Conservation (phyloP, 805 yeast species). For the Lipomyces oligophaga region DNA sequence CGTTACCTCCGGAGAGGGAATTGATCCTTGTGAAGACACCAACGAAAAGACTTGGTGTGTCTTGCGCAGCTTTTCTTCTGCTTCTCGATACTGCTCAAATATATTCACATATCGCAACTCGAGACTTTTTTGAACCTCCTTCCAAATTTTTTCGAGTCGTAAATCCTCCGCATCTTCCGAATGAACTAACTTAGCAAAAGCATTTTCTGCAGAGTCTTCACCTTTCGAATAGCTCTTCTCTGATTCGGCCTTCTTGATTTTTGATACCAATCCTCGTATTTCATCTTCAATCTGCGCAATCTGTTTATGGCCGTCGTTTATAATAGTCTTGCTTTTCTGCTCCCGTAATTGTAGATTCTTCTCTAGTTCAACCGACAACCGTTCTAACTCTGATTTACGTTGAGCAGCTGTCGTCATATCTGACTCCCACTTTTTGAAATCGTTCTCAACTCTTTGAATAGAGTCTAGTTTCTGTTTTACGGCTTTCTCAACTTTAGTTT, state of each 20-base stretch:
- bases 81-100: conserved; percentile 36
- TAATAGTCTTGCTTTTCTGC: conserved; percentile 12
- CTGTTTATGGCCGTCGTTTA: conserved; percentile 12
- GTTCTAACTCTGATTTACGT: conserved; percentile 6
- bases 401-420: conserved; percentile 23
- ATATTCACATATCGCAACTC: conserved; percentile 39
- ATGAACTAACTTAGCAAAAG: conserved; percentile 29
- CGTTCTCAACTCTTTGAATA: conserved; percentile 27
- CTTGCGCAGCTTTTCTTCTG: conserved; percentile 26
- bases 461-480: conserved; percentile 19
- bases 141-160: conserved; percentile 38
- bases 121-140: conserved; percentile 36
- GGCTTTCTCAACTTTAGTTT: conserved; percentile 33
- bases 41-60: conserved; percentile 22
- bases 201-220: conserved; percentile 26
- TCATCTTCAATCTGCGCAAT: conserved; percentile 22
- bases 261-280: conserved; percentile 14
- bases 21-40: conserved; percentile 18
- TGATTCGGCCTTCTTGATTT: conserved; percentile 18
- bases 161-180: conserved; percentile 31
- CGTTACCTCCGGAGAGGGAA: background rate
- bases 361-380: background rate
- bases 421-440: conserved; percentile 30
- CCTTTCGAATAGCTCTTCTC: conserved; percentile 23
- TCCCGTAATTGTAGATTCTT: conserved; percentile 3